Conservation (phyloP, 805 yeast genomes). For the Nakazawaea siamensis region DNA sequence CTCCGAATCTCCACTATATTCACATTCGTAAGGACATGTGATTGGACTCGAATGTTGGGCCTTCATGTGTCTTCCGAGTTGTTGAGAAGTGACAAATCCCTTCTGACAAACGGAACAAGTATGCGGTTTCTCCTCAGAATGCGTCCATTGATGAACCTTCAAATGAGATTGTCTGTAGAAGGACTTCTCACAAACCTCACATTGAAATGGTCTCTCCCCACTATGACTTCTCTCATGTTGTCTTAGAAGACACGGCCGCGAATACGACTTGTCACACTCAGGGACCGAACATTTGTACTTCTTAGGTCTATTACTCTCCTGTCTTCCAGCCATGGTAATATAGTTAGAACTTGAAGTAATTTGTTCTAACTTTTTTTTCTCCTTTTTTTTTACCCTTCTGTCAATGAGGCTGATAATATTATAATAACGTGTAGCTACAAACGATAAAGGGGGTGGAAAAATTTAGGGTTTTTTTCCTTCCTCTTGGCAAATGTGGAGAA, state of each 20-base stretch:
- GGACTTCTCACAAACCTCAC: not conserved
- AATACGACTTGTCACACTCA: not conserved
- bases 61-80: not conserved
- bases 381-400: too few relatives aligned
- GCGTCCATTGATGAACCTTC: not conserved
- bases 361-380: too few relatives aligned
- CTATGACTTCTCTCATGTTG: not conserved
- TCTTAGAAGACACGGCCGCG: not conserved
- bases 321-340: too few relatives aligned
- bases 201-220: not conserved
- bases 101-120: not conserved
- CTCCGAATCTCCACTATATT: not conserved
- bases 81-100: constrained; percentile 2
- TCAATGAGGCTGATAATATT: too few relatives aligned
- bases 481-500: too few relatives aligned
- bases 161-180: not conserved
- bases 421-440: too few relatives aligned
- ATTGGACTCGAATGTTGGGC: not conserved
- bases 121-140: not conserved
- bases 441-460: too few relatives aligned
- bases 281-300: too few relatives aligned
- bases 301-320: too few relatives aligned
- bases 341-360: too few relatives aligned
- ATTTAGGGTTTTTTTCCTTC: too few relatives aligned
- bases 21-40: not conserved